A percentile compares a stretch with the other conserved stretches of the same genome.
Evolutionary conservation across 2,329 filamentous ascomycete species (phyloP).

Genomic region (Niveomyces coronatus): DNA sequence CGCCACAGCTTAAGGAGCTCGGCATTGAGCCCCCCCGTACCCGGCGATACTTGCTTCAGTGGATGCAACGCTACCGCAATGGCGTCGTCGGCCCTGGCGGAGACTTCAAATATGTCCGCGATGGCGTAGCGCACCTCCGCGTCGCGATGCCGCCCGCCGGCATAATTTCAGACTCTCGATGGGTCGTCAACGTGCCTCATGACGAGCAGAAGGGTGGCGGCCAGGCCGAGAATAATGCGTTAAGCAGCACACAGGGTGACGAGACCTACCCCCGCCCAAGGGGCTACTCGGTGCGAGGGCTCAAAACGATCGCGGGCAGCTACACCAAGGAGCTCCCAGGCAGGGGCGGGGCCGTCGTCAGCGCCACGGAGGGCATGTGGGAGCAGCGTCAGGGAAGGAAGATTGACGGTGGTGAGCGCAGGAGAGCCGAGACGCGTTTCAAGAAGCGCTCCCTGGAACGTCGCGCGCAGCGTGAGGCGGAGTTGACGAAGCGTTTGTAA

Average conservation of each 20-base stretch:
- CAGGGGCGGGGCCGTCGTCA: slow-evolving; percentile 53
- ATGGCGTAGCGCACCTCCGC: slow-evolving; percentile 42
- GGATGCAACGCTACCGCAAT: slow-evolving; percentile 74
- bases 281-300: slow-evolving; percentile 55
- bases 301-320: slow-evolving; percentile 63
- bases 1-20: slow-evolving; percentile 66
- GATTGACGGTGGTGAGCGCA: slow-evolving; percentile 92
- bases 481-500: slow-evolving; percentile 25
- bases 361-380: slow-evolving; percentile 82
- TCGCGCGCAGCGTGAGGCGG: slow-evolving; percentile 50
- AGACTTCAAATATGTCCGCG: slow-evolving; percentile 61
- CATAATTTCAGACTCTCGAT: slow-evolving; percentile 34
- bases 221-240: too few species aligned
- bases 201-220: too few species aligned
- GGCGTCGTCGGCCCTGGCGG: slow-evolving; percentile 74
- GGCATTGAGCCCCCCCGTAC: slow-evolving; percentile 79
- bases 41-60: slow-evolving; percentile 74
- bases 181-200: slow-evolving; percentile 45
- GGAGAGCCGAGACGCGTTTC: slow-evolving; percentile 73
- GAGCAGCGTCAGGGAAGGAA: slow-evolving; percentile 79
- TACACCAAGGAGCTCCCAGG: slow-evolving; percentile 60
- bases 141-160: slow-evolving; percentile 31
- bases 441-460: slow-evolving; percentile 75
- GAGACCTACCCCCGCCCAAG: slow-evolving; percentile 20
- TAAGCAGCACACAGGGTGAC: slow-evolving; percentile 10